Conservation (phyloP, 495 filamentous ascomycete genomes). For the Podospora australis region DNA sequence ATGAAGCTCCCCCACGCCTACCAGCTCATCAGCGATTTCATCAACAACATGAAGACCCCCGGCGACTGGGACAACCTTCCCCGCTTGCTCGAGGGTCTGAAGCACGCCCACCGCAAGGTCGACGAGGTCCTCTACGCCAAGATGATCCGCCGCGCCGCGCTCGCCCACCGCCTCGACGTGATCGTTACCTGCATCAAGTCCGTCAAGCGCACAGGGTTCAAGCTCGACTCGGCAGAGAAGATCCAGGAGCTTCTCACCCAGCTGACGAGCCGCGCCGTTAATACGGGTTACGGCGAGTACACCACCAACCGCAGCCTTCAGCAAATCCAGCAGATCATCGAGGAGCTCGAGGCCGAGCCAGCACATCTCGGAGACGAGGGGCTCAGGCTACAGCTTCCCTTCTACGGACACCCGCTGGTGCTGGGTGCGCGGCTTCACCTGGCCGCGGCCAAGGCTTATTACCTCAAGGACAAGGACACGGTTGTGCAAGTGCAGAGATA, state of each 20-base stretch:
- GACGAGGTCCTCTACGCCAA: slow-evolving; percentile 24
- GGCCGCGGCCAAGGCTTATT: slow-evolving; percentile 26
- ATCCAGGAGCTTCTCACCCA: slow-evolving; percentile 44
- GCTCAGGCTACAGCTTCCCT: slow-evolving; percentile 9
- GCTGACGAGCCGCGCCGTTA: slow-evolving; percentile 44
- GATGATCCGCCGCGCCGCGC: slow-evolving; percentile 36
- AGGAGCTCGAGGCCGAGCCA: slow-evolving; percentile 43
- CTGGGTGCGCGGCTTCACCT: slow-evolving; percentile 34
- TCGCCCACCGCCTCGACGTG: slow-evolving; percentile 34
- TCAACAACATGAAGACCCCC: slow-evolving; percentile 45
- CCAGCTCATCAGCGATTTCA: slow-evolving; percentile 31
- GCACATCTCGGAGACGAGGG: slow-evolving; percentile 26
- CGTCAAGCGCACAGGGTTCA: slow-evolving; percentile 43
- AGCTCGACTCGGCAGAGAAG: slow-evolving; percentile 34
- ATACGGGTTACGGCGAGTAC: slow-evolving; percentile 32
- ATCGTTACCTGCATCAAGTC: slow-evolving; percentile 50
- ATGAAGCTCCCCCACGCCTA: slow-evolving; percentile 25
- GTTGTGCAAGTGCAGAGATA: slow-evolving; percentile 25
- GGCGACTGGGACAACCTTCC: slow-evolving; percentile 58
- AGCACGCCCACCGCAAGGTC: slow-evolving; percentile 34
- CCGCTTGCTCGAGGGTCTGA: slow-evolving; percentile 48
- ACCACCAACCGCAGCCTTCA: slow-evolving; percentile 32
- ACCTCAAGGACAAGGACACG: slow-evolving; percentile 17
- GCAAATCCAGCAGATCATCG: slow-evolving; percentile 43
- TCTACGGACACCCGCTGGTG: slow-evolving; percentile 34